phyloP scores from a whole-genome alignment of 768 basidiomycete genomes.

The Pleurotus pulmonarius region DNA sequence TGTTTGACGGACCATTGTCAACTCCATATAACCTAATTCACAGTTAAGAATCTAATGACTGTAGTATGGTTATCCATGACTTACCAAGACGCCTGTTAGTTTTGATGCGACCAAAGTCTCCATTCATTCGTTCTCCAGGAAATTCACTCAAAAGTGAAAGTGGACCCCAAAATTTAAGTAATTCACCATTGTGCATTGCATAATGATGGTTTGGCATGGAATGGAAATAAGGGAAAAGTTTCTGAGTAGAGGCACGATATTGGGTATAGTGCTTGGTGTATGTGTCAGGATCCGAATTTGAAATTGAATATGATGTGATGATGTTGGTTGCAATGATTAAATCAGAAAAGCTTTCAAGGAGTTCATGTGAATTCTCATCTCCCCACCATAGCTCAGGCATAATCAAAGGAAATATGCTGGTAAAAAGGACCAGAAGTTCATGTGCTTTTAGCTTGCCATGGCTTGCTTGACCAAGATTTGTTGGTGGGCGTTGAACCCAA shows the following conservation, averaged over 20 bases:
- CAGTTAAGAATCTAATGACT: not conserved
- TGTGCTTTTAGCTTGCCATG: slow-evolving; percentile 32
- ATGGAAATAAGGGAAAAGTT: slow-evolving; percentile 16
- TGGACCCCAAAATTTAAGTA: slow-evolving; percentile 28
- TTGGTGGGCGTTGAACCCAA: slow-evolving; percentile 21
- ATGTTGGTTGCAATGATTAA: slow-evolving; percentile 23
- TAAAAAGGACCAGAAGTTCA: slow-evolving; percentile 23
- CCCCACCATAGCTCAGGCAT: slow-evolving; percentile 24
- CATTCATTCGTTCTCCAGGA: slow-evolving; percentile 26
- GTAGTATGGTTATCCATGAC: not conserved
- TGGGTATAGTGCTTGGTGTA: slow-evolving; percentile 18
- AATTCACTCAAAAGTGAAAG: slow-evolving; percentile 25
- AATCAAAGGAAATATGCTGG: slow-evolving; percentile 23
- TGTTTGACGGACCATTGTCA: slow-evolving; percentile 12
- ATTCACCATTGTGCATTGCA: slow-evolving; percentile 25
- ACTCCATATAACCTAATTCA: slow-evolving; percentile 9
- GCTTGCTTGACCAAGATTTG: slow-evolving; percentile 24
- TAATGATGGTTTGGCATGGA: slow-evolving; percentile 28
- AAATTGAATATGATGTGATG: slow-evolving; percentile 17
- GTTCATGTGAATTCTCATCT: slow-evolving; percentile 4
- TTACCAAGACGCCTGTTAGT: slow-evolving; percentile 18
- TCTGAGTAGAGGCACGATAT: slow-evolving; percentile 16
- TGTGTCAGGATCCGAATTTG: slow-evolving; percentile 17
- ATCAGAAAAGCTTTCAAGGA: slow-evolving; percentile 20
- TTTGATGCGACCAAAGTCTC: slow-evolving; percentile 17